Evolutionary conservation across 1,284 basidiomycete species (phyloP), one percentile per base, ranked within the genome.

Genomic region (Naganishia sp.): DNA sequence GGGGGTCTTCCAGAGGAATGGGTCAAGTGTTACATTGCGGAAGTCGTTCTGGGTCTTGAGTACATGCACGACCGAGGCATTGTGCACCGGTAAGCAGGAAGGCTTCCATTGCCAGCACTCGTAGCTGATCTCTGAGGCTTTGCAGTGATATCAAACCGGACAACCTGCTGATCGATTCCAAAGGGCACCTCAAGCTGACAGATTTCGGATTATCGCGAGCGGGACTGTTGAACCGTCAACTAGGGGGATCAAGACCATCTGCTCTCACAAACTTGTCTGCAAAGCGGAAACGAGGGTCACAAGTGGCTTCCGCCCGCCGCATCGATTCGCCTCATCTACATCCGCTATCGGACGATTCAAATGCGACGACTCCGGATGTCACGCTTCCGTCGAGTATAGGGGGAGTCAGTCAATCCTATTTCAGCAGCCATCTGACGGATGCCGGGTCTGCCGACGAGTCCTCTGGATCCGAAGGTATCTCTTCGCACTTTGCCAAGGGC

Each of bases 201-300:
- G 96, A 99, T 80, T 99, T 99, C 79, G 96, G 96, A 67, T 82
- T 99, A 28, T 97, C 94, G 70, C 88, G 94, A 75, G 97, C 98
- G 72, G 96, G 96, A 86, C 83, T 99, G 35, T 84, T 99, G 21
- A 94, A 95, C 60, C 91, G 96, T 74, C 96, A 99, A 77, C 94
- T 94, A 25, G 88, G 90, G 43, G 90, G 80, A 35, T 77, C 79
- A 32, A 83, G 84, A 52, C 87, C 87, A 63, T 81, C 87, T 62
- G 78, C 75, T 60, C 72, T 80, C 10, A 75, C 76, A n/a, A 76
- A 76, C 47, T 76, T 75, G 2, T 76, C 77, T 1, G 63, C 77
- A 4, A 74, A 76, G 1, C 62, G 66, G 0, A 53, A 47, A 21
- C 46, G 65, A 17, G 65, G 65, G 23, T 50, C 50, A 18, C 58